phyloP scores from a whole-genome alignment of 1,284 basidiomycete genomes.

The Exobasidium cylindrosporum region DNA sequence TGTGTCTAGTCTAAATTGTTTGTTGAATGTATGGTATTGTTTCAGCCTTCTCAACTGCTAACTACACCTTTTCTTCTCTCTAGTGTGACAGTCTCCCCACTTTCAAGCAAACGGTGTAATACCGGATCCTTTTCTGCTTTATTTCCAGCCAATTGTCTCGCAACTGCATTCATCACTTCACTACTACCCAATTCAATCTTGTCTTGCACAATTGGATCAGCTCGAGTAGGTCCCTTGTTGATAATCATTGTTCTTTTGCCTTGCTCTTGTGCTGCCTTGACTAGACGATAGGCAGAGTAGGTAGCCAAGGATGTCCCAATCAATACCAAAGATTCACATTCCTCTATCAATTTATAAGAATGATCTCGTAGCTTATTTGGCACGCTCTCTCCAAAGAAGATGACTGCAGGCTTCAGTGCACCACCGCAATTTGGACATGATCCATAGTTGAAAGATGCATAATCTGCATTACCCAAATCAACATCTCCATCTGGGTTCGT shows the following conservation, averaged over 20 bases:
- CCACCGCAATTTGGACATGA: constrained; percentile 52
- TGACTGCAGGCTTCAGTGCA: constrained; percentile 51
- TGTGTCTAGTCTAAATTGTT: background rate
- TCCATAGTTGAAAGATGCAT: constrained; percentile 48
- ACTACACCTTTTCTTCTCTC: constrained; percentile 2
- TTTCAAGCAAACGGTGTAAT: constrained; percentile 26
- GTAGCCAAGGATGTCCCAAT: constrained; percentile 52
- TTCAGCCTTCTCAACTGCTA: background rate
- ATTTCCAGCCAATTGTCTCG: constrained; percentile 16
- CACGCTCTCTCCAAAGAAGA: constrained; percentile 54
- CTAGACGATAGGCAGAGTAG: constrained; percentile 51
- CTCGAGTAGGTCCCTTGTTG: constrained; percentile 50
- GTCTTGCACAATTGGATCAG: constrained; percentile 34
- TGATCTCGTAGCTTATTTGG: constrained; percentile 34
- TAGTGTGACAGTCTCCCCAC: constrained; percentile 21
- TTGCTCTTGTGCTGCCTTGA: constrained; percentile 41
- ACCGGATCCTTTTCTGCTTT: constrained; percentile 29
- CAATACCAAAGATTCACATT: constrained; percentile 38
- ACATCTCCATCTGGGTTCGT: constrained; percentile 55
- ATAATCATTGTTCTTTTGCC: constrained; percentile 41
- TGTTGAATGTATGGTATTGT: background rate
- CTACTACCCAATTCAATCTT: constrained; percentile 47
- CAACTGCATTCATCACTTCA: constrained; percentile 37
- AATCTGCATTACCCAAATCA: constrained; percentile 45
- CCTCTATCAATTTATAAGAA: constrained; percentile 29